Percentiles rank a stretch among this genome's conserved stretches.
Evolutionary conservation across 2,329 filamentous ascomycete genomes (phyloP).

Genomic region (Dryadomyces sulphureus): DNA sequence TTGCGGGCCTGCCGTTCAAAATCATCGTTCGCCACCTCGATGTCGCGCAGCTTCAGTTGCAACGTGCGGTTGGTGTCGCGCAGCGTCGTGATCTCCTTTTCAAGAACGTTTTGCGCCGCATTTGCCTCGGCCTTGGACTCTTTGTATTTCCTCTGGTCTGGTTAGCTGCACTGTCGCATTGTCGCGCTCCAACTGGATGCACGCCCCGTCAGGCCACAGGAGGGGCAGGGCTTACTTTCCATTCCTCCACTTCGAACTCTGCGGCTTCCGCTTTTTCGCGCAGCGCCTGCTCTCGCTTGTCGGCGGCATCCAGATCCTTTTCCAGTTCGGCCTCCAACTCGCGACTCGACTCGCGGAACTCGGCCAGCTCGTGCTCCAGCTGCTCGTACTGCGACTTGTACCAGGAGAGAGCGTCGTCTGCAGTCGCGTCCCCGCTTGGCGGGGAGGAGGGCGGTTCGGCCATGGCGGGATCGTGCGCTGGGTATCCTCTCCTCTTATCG

Average conservation of each 20-base stretch:
- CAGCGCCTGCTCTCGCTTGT: slow-evolving; percentile 77
- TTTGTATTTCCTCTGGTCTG: slow-evolving; percentile 88
- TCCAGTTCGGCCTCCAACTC: slow-evolving; percentile 91
- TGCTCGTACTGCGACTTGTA: slow-evolving; percentile 95
- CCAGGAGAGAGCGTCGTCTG: slow-evolving; percentile 72
- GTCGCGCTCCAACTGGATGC: too few relatives aligned
- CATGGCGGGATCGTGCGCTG: slow-evolving; percentile 22
- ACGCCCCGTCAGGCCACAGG: too few relatives aligned
- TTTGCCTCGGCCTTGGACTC: slow-evolving; percentile 84
- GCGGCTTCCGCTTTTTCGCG: slow-evolving; percentile 77
- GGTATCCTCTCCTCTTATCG: background rate
- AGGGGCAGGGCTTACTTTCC: slow-evolving; percentile 79
- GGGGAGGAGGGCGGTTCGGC: slow-evolving; percentile 49
- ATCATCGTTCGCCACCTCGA: slow-evolving; percentile 96
- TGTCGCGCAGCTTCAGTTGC: slow-evolving; percentile 76
- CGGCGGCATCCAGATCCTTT: slow-evolving; percentile 87
- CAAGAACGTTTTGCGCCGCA: slow-evolving; percentile 66
- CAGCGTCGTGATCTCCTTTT: slow-evolving; percentile 90
- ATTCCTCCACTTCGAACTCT: slow-evolving; percentile 87
- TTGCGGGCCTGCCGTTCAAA: slow-evolving; percentile 93
- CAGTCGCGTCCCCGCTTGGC: slow-evolving; percentile 34
- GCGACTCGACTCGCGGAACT: slow-evolving; percentile 87
- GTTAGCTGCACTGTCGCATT: too few relatives aligned
- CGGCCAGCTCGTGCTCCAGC: slow-evolving; percentile 77
- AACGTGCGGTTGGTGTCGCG: slow-evolving; percentile 72